phyloP scores from a whole-genome alignment of 2,329 filamentous ascomycete species.

The Colletotrichum chrysophilum region DNA sequence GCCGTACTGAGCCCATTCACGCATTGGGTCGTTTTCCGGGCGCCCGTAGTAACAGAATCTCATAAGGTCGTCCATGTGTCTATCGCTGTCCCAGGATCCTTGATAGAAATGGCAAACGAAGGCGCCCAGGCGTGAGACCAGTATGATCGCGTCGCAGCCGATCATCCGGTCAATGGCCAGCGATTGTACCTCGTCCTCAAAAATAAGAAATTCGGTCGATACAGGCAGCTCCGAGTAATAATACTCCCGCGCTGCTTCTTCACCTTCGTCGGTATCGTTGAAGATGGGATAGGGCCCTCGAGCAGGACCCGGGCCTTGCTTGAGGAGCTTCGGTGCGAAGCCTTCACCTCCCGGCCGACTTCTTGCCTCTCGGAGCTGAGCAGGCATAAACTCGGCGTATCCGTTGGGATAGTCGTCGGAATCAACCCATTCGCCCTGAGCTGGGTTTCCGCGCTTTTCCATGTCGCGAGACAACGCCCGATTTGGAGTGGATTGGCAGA shows the following conservation, averaged over 20 bases:
- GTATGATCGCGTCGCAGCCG: too few relatives aligned
- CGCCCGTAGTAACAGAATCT: too few relatives aligned
- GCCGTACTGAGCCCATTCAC: too few relatives aligned
- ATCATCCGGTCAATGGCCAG: too few relatives aligned
- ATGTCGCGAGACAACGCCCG: neutral
- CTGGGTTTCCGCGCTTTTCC: neutral
- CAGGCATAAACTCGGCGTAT: neutral
- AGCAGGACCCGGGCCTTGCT: neutral
- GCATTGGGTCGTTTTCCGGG: too few relatives aligned
- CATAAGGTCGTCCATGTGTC: too few relatives aligned
- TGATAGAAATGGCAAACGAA: too few relatives aligned
- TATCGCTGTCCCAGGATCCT: too few relatives aligned
- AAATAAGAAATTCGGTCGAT: neutral
- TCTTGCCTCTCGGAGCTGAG: neutral
- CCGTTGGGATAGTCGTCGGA: neutral
- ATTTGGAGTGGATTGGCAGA: neutral
- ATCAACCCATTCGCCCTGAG: neutral
- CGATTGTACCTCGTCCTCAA: too few relatives aligned
- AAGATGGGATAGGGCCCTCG: neutral
- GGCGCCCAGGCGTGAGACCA: too few relatives aligned
- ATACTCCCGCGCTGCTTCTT: neutral
- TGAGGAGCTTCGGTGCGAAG: neutral
- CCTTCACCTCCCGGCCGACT: neutral
- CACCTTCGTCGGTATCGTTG: neutral
- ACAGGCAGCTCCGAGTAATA: neutral